Base-by-base conservation (phyloP, 108 stramenopile species). In the Mediolabrus comicus region DNA sequence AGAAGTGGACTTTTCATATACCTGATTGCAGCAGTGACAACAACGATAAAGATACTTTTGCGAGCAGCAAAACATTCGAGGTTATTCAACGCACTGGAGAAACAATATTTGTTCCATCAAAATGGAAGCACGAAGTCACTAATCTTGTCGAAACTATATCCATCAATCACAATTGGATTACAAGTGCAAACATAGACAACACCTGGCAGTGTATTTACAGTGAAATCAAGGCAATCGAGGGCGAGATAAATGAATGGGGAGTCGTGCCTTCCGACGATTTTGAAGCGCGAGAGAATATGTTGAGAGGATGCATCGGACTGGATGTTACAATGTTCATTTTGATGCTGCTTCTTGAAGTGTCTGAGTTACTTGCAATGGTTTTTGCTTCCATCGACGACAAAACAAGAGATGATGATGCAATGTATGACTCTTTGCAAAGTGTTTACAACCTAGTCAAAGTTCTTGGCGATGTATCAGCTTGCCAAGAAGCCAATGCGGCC, bases 81-180 rank as follows among this genome's bases (percentile, higher is more conserved):
- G 67, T 93, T 0, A 75, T 79, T 11, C 95, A 96, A 84, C 16
- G 62, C 13, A 33, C 81, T 4, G 92, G 96, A 8, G 89, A 93
- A 31, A 64, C 77, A 0, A 86, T 97, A 26, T 95, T 93, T 78
- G 92, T 97, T 8, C 93, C 93, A 4, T 71, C 85, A 4, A 84
- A 69, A 22, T 92, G 92, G 91, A 83, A 82, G 62, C 96, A 97
- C 53, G 53, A 81, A n/a, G 96, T 97, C 8, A 64, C 72, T 19
- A 97, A 97, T 75, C 32, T 88, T 16, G 84, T 67, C 26, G 92
- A 92, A 67, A 90, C 92, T 32, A 58, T 96, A 3, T 91, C 88
- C 4, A 83, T 92, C 62, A 96, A 96, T 80, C 92, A 91, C 69
- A 95, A 95, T 59, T 95, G 95, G 95, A 84, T 91, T 26, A 91